Evolutionary conservation across 768 basidiomycete genomes (phyloP).

Genomic region (Fibroporia radiculosa): DNA sequence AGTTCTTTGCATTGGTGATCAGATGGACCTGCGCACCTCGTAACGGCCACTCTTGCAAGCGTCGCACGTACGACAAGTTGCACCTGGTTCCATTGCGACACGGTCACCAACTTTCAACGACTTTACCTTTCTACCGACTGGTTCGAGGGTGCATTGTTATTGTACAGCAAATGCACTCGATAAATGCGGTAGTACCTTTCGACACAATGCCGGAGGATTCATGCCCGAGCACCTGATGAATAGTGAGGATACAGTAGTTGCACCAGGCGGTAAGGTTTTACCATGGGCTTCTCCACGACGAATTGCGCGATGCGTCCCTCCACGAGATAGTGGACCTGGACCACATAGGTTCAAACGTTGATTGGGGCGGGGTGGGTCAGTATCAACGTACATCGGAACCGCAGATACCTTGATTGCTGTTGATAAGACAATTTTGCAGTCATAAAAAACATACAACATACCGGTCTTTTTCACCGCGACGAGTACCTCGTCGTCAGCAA

Average conservation of each 20-base stretch:
- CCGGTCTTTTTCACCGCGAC: conserved; percentile 91
- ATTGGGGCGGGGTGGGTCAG: no score
- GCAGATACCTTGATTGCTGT: conserved; percentile 60
- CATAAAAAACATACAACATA: conserved; percentile 23
- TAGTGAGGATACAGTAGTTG: neutral
- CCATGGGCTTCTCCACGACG: conserved; percentile 76
- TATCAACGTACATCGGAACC: conserved; percentile 66
- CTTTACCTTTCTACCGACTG: conserved; percentile 73
- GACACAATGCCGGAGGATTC: conserved; percentile 79
- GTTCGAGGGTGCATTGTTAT: neutral
- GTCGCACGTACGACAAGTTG: conserved; percentile 78
- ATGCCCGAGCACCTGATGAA: conserved; percentile 80
- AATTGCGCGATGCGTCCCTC: conserved; percentile 77
- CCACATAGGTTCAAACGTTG: conserved; percentile 1
- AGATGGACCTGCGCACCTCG: conserved; percentile 42
- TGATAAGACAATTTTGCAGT: conserved; percentile 4
- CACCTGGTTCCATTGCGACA: conserved; percentile 89
- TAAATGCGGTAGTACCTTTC: conserved; percentile 38
- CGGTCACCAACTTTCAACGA: conserved; percentile 75
- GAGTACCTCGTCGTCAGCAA: conserved; percentile 70
- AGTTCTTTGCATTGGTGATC: neutral
- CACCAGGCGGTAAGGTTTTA: conserved; percentile 18
- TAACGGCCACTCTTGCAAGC: conserved; percentile 80
- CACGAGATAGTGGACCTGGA: conserved; percentile 70
- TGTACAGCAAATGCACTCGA: neutral